Evolutionary conservation across 257 asterid genomes (phyloP), one percentile per base, ranked within the genome.

Genomic region (Ilex asprella): DNA sequence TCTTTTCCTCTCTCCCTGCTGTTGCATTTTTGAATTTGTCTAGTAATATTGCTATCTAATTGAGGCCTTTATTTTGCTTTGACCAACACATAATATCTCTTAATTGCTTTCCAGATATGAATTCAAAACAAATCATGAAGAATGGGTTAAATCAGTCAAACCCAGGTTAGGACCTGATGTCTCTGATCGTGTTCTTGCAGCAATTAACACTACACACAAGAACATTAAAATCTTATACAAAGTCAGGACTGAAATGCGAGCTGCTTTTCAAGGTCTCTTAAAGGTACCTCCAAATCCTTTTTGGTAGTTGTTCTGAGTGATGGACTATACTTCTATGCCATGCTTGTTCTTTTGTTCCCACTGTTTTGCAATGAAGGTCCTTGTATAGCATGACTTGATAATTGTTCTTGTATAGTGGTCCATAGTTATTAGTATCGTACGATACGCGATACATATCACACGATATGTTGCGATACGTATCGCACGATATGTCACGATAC

Each of bases 51-150:
- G 50, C 14, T 65, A 39, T 53, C 51, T 30, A 35, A 51, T 62
- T n/a, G 35, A 49, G 44, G 63, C 65, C 61, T 63, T 70, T 47
- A 44, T 31, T 60, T 55, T 62, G 61, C 57, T 35, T 67, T 70
- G 63, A 67, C 73, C 27, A 44, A 44, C 13, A 44, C 16, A 4
- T 41, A 30, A 30, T 10, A 13, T 60, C 47, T 50, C 8, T 56
- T 21, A 21, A 55, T 64, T 64, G 55, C 62, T 69, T 77, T 71
- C 41, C 96, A 93, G 99, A 46, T 74, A 85, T 31, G 99, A 89
- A 79, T 93, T 89, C 81, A 89, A 76, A 75, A 82, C 84, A 63
- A 84, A 87, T 84, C 84, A 87, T 64, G 97, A 82, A 74, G 99
- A 78, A 73, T 89, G 99, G 99, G 61, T 84, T 54, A 82, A 71